Conservation (phyloP, 768 basidiomycete species). For the Russula olivacea region DNA sequence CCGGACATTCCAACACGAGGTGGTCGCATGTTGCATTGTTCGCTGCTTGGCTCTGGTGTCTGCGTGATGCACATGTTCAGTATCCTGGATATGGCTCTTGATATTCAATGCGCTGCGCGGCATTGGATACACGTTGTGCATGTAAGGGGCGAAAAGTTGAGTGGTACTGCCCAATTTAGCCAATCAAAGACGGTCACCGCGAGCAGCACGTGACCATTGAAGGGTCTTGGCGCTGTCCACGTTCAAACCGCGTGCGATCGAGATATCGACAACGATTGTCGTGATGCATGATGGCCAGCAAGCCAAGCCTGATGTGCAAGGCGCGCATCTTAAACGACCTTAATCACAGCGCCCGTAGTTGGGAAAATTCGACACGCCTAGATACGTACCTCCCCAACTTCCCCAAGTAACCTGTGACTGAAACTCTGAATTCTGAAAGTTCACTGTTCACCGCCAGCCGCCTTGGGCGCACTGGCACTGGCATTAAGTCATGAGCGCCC, state of each 20-base stretch:
- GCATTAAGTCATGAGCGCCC: too few relatives aligned
- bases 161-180: neutral
- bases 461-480: too few relatives aligned
- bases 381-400: too few relatives aligned
- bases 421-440: too few relatives aligned
- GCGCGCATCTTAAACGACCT: neutral
- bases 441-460: too few relatives aligned
- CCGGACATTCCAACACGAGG: slow-evolving; percentile 18
- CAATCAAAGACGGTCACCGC: too few relatives aligned
- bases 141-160: neutral
- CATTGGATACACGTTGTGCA: slow-evolving; percentile 4
- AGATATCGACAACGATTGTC: neutral
- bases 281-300: neutral
- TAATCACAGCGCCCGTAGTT: neutral
- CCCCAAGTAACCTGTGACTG: too few relatives aligned
- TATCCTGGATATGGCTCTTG: neutral
- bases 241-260: neutral
- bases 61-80: slow-evolving; percentile 15
- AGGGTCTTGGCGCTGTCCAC: neutral
- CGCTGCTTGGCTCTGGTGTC: neutral
- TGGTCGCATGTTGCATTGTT: slow-evolving; percentile 11
- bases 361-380: neutral
- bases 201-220: neutral
- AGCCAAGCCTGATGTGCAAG: slow-evolving; percentile 3
- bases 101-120: neutral